Conservation (phyloP, 1,139 yeast species). For the Pichia sp. region DNA sequence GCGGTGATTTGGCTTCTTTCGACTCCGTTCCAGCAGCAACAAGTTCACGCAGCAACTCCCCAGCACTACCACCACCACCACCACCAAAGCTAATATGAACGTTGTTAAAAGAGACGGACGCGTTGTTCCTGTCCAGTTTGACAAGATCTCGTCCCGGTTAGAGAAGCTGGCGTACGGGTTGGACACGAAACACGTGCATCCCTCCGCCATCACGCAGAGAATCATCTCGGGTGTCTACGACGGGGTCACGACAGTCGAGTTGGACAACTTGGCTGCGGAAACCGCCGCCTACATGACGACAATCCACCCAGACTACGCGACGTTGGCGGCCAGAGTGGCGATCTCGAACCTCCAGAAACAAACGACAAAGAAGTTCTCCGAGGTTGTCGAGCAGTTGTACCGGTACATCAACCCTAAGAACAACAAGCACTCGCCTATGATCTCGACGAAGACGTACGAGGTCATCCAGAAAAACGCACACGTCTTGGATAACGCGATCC, state of each 20-base stretch:
- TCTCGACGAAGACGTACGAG: constrained; percentile 46
- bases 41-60: background rate
- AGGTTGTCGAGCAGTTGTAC: constrained; percentile 65
- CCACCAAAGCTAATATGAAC: constrained; percentile 36
- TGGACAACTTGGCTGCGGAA: constrained; percentile 92
- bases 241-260: constrained; percentile 92
- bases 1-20: background rate
- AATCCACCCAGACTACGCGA: constrained; percentile 92
- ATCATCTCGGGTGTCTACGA: constrained; percentile 64
- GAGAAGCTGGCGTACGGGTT: constrained; percentile 50
- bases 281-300: constrained; percentile 98
- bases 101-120: constrained; percentile 58
- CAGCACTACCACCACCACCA: too few species aligned
- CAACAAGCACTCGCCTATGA: constrained; percentile 58
- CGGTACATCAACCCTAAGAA: constrained; percentile 73
- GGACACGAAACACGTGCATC: constrained; percentile 55
- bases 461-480: constrained; percentile 43
- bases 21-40: background rate
- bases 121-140: constrained; percentile 54
- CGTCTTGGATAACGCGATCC: constrained; percentile 51
- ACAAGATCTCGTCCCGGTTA: constrained; percentile 37
- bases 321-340: constrained; percentile 91
- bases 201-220: constrained; percentile 56
- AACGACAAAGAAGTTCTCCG: constrained; percentile 84
- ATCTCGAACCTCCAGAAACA: constrained; percentile 89